Evolutionary conservation across 2,329 filamentous ascomycete species (phyloP), one percentile per base, ranked within the genome.

Genomic region (Hymenoscyphus linearis): DNA sequence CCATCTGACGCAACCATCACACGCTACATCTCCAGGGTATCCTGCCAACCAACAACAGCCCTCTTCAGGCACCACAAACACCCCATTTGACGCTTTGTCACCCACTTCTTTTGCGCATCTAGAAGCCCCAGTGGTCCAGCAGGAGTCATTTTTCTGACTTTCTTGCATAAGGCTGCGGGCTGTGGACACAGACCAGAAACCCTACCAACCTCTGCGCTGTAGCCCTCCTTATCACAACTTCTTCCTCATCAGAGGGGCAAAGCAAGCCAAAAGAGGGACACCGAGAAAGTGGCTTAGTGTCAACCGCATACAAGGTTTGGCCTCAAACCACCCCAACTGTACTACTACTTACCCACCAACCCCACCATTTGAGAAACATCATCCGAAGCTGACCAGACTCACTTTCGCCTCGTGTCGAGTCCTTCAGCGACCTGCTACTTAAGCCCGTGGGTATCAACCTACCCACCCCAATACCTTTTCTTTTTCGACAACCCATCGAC

Each of bases 311-410:
- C 22, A 22, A 26, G 18, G n/a, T 35, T 16, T 36, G 27, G 31
- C 55, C 36, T 22, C 55, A 16, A 40, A 10, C 36, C 18, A 25
- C 26, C 16, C 22, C 53, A 10, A 18, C n/a, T 3, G 22, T 10
- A 25, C 54, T 58, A 50, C 40, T 35, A 58, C 47, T 52, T 35
- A 14, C 6, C 40, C 13, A 27, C n/a, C 27, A 44, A 58, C 56
- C 44, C 56, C 56, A 52, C 56, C 56, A 37, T 58, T 44, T 25
- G 22, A 56, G 22, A 56, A 40, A 37, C 54, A 56, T 40, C 54
- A 25, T n/a, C 35, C 54, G 54, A n/a, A 56, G 31, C 54, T 56
- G 54, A 56, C 54, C 16, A 56, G 18, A 37, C 18, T 56, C 54
- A 37, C 54, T 35, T 40, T 22, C n/a, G 7, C 31, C 54, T 56